These are phyloP conservation scores for Candolleomyces aberdarensis DNA, from an alignment of 768 basidiomycete species.

Conservation along the genomic window DNA sequence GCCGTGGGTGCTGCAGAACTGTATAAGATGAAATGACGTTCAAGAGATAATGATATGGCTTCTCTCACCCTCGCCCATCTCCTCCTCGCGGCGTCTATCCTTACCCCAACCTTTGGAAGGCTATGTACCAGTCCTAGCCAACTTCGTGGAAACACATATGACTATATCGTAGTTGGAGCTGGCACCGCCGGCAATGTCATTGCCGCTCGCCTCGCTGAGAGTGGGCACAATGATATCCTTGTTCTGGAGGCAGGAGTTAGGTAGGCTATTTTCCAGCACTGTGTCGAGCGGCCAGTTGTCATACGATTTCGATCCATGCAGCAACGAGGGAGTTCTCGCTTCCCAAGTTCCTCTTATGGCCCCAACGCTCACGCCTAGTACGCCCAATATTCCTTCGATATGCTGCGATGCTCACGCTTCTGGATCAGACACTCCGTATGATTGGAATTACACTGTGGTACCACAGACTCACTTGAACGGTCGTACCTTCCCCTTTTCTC, in stretches of 20 bases:
- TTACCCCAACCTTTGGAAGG: background rate
- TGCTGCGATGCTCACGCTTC: background rate
- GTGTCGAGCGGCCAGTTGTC: background rate
- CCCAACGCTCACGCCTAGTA: background rate
- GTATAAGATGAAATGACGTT: slow-evolving; percentile 21
- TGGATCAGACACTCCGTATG: slow-evolving; percentile 7
- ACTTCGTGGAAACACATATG: slow-evolving; percentile 1
- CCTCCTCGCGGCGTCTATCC: background rate
- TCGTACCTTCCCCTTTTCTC: slow-evolving; percentile 1
- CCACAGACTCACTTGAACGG: slow-evolving; percentile 7
- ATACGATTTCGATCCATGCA: background rate
- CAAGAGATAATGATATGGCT: background rate
- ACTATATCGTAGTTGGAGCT: slow-evolving; percentile 37
- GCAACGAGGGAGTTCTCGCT: slow-evolving; percentile 9
- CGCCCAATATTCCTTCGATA: background rate
- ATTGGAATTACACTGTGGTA: slow-evolving; percentile 16
- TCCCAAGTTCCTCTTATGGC: slow-evolving; percentile 7
- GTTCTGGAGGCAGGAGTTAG: slow-evolving; percentile 31
- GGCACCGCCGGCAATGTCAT: slow-evolving; percentile 31
- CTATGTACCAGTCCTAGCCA: background rate
- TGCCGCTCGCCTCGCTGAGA: slow-evolving; percentile 30
- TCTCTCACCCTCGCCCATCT: background rate
- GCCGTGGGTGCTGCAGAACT: slow-evolving; percentile 31
- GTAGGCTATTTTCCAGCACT: slow-evolving; percentile 2
- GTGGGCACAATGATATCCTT: slow-evolving; percentile 24